Conservation (phyloP, 2,329 filamentous ascomycete genomes). For the Apiospora pterosperma region DNA sequence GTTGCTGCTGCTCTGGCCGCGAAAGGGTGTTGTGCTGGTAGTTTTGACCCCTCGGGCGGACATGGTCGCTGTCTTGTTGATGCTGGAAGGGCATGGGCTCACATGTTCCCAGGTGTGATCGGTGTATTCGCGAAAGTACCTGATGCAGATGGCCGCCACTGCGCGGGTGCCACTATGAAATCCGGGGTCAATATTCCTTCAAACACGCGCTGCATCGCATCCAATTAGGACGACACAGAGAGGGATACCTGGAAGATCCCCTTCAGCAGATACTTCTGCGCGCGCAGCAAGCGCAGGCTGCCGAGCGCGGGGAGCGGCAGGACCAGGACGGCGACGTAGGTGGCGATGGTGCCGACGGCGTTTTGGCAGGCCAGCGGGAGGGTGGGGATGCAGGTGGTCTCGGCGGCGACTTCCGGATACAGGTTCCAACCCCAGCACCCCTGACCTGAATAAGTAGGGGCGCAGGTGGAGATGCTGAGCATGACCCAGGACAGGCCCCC, state of each 20-base stretch:
- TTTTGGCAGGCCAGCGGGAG: conserved; percentile 18
- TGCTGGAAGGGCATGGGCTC: neutral
- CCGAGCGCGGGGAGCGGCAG: conserved; percentile 23
- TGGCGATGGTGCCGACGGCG: conserved; percentile 23
- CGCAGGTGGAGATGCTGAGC: conserved; percentile 21
- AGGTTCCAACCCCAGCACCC: conserved; percentile 22
- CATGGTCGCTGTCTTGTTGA: neutral
- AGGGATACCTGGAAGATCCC: too few species aligned
- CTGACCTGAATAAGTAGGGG: conserved; percentile 20
- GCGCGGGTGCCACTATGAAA: neutral
- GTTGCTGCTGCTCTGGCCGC: neutral
- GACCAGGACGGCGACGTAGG: conserved; percentile 22
- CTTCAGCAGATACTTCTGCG: conserved; percentile 21
- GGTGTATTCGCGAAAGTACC: neutral
- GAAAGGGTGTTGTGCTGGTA: neutral
- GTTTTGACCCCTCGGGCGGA: neutral
- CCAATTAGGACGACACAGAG: too few species aligned
- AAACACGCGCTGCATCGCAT: too few species aligned
- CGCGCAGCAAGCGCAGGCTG: conserved; percentile 16
- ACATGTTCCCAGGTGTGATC: neutral
- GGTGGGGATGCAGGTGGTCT: neutral
- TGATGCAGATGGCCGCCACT: conserved; percentile 14
- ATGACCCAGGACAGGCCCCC: conserved; percentile 25
- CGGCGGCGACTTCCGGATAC: too few species aligned
- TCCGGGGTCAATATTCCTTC: neutral